These are phyloP conservation scores for Pogostemon cablin DNA, from an alignment of 257 asterid species.

Conservation along the genomic window DNA sequence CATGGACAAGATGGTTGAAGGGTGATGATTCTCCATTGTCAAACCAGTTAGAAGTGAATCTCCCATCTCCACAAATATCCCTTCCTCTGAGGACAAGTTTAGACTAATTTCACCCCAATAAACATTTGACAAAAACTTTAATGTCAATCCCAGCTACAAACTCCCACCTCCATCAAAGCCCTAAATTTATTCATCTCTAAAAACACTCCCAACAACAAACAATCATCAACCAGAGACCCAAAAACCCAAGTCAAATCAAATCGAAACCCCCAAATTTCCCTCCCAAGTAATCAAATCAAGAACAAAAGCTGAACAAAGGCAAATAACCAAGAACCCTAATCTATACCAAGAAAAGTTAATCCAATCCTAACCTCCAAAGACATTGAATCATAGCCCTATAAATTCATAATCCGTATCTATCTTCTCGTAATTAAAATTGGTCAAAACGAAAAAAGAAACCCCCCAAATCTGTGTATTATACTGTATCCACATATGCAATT, in stretches of 20 bases:
- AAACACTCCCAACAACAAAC: constrained; percentile 26
- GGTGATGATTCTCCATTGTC: constrained; percentile 73
- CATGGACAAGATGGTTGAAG: constrained; percentile 74
- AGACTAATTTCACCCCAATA: constrained; percentile 35
- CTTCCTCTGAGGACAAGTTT: constrained; percentile 12
- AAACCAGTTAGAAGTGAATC: constrained; percentile 53
- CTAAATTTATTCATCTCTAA: constrained; percentile 39
- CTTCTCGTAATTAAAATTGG: constrained; percentile 19
- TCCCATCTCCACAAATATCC: constrained; percentile 47
- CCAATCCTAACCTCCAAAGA: constrained; percentile 45
- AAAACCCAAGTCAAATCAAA: constrained; percentile 8
- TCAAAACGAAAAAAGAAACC: neutral
- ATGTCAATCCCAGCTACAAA: constrained; percentile 48
- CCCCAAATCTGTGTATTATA: constrained; percentile 17
- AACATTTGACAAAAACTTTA: constrained; percentile 35
- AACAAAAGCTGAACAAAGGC: constrained; percentile 9
- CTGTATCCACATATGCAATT: constrained; percentile 23
- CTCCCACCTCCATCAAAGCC: constrained; percentile 49
- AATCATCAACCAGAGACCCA: constrained; percentile 17
- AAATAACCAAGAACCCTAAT: constrained; percentile 22
- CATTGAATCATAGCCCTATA: constrained; percentile 48
- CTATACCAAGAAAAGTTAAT: constrained; percentile 27
- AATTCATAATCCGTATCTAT: constrained; percentile 43
- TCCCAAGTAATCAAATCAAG: constrained; percentile 2
- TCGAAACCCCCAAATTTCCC: constrained; percentile 19